phyloP scores from a whole-genome alignment of 2,329 filamentous ascomycete genomes.

The Colletotrichum liaoningense region DNA sequence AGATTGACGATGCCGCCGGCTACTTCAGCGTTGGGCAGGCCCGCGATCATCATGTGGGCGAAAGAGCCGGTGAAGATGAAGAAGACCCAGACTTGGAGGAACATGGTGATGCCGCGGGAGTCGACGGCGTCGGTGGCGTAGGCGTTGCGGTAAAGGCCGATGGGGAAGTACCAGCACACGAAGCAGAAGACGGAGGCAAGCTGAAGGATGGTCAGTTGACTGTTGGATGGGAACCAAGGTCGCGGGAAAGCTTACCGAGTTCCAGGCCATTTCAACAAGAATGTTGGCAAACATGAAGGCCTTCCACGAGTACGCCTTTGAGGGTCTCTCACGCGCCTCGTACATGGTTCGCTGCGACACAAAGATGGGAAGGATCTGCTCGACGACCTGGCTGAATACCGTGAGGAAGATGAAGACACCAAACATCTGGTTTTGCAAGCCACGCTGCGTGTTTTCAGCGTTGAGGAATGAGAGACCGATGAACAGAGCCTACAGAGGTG shows the following conservation, averaged over 20 bases:
- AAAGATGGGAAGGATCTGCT: constrained; percentile 79
- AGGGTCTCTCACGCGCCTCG: constrained; percentile 75
- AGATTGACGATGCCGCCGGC: constrained; percentile 74
- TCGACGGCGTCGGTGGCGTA: constrained; percentile 57
- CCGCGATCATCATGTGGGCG: constrained; percentile 72
- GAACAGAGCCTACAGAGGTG: constrained; percentile 60
- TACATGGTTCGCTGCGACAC: constrained; percentile 76
- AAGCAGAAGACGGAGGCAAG: constrained; percentile 65
- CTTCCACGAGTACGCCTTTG: constrained; percentile 76
- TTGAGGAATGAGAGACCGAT: constrained; percentile 78
- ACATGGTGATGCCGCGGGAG: constrained; percentile 68
- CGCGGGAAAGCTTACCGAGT: constrained; percentile 55
- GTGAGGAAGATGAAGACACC: constrained; percentile 77
- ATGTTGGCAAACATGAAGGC: constrained; percentile 72
- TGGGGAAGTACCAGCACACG: constrained; percentile 76
- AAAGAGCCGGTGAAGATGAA: constrained; percentile 76
- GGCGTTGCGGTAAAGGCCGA: constrained; percentile 71
- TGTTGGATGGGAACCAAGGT: too few species aligned
- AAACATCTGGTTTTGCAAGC: constrained; percentile 79
- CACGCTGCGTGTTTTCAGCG: constrained; percentile 68
- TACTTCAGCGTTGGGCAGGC: constrained; percentile 70
- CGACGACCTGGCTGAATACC: constrained; percentile 74
- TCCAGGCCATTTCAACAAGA: constrained; percentile 75
- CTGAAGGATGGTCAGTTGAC: not conserved
- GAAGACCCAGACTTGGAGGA: constrained; percentile 72